phyloP scores from a whole-genome alignment of 1,284 basidiomycete genomes.

The Meira nashicola region DNA sequence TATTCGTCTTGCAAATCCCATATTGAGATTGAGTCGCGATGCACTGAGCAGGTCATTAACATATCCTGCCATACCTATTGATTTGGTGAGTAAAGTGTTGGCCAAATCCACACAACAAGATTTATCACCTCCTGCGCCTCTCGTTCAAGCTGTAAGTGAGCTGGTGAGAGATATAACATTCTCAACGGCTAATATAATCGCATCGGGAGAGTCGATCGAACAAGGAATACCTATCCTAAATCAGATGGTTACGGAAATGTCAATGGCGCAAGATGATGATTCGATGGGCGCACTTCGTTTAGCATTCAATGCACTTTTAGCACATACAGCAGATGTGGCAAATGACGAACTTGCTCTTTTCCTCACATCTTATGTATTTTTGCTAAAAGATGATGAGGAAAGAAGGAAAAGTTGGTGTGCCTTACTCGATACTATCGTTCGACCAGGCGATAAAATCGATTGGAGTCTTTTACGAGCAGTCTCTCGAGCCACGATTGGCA shows the following conservation, averaged over 20 bases:
- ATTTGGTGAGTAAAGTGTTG: background rate
- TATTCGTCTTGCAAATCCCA: background rate
- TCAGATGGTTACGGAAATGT: background rate
- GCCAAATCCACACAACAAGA: background rate
- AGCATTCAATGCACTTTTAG: background rate
- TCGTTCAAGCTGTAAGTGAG: constrained; percentile 1
- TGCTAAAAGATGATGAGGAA: background rate
- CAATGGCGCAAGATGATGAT: background rate
- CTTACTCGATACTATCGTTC: background rate
- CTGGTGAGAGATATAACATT: constrained; percentile 2
- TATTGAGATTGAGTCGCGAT: background rate
- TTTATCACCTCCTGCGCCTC: background rate
- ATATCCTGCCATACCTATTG: background rate
- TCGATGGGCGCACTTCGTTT: background rate
- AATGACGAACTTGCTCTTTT: background rate
- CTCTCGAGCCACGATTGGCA: too few species aligned
- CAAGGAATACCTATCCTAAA: background rate
- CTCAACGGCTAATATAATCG: constrained; percentile 10
- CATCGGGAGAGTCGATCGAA: background rate
- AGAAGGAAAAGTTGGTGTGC: background rate
- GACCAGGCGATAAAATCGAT: too few species aligned
- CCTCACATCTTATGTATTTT: background rate
- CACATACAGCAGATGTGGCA: background rate
- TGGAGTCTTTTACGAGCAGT: too few species aligned
- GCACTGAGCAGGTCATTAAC: background rate